Conservation (phyloP, 2,329 filamentous ascomycete species). For the Verticillium isaacii region DNA sequence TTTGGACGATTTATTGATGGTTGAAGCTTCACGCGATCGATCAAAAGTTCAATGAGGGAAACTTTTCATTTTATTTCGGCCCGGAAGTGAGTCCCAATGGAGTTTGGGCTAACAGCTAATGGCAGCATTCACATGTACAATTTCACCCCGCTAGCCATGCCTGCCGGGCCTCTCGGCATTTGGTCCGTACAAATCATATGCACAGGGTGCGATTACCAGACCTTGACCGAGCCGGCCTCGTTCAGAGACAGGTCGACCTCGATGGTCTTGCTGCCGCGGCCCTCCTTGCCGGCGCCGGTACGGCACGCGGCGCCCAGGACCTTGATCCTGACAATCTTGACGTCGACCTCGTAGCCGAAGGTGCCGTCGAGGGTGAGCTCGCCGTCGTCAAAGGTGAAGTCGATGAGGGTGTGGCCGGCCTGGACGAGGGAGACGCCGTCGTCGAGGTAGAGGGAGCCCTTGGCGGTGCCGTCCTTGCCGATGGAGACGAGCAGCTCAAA, state of each 20-base stretch:
- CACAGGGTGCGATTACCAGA: background rate
- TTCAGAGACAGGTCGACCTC: constrained; percentile 17
- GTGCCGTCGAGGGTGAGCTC: constrained; percentile 44
- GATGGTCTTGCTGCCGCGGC: constrained; percentile 10
- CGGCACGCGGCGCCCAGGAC: constrained; percentile 33
- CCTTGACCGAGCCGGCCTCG: constrained; percentile 9
- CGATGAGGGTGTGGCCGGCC: constrained; percentile 46
- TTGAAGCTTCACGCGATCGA: too few relatives aligned
- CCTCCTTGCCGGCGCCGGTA: constrained; percentile 4
- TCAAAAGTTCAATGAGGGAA: too few relatives aligned
- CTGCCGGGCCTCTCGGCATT: too few relatives aligned
- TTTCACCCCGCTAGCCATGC: too few relatives aligned
- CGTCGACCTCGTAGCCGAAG: constrained; percentile 45
- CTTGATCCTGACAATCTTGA: constrained; percentile 43
- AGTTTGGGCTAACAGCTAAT: too few relatives aligned
- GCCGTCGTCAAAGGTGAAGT: constrained; percentile 53
- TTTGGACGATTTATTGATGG: too few relatives aligned
- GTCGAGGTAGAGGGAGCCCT: constrained; percentile 64
- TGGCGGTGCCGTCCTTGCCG: constrained; percentile 46
- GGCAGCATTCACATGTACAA: too few relatives aligned
- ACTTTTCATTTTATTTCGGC: too few relatives aligned
- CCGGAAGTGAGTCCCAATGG: too few relatives aligned
- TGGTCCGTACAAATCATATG: too few relatives aligned
- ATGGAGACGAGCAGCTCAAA: constrained; percentile 66
- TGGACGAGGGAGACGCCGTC: constrained; percentile 51